A percentile compares a stretch with the other conserved stretches of the same genome.
These are phyloP conservation scores for Gossypium gossypioides DNA, from an alignment of 441 rosid genomes.

Conservation along the genomic window DNA sequence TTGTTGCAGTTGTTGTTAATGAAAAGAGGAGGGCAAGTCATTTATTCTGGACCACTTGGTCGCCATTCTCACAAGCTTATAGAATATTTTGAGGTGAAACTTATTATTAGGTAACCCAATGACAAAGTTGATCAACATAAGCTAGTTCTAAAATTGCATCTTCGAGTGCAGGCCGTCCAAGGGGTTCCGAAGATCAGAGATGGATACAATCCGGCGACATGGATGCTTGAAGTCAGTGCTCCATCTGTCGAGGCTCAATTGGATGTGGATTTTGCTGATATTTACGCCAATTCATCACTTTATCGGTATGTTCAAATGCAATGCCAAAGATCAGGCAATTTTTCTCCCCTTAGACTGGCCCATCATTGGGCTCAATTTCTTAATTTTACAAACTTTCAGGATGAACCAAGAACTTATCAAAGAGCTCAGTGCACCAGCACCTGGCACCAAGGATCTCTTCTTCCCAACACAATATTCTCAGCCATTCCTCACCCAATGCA, in stretches of 20 bases:
- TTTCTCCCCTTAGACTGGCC: neutral
- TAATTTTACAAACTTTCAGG: constrained; percentile 28
- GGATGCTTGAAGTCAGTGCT: constrained; percentile 80
- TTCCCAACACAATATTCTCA: constrained; percentile 67
- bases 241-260: constrained; percentile 55
- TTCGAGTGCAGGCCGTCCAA: constrained; percentile 39
- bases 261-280: constrained; percentile 59
- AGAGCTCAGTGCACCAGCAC: constrained; percentile 59
- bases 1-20: constrained; percentile 57
- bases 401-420: constrained; percentile 61
- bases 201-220: constrained; percentile 80
- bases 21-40: constrained; percentile 88
- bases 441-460: constrained; percentile 54
- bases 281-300: constrained; percentile 47
- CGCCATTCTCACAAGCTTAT: constrained; percentile 60
- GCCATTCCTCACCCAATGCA: constrained; percentile 46
- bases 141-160: neutral
- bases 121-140: neutral
- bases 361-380: neutral
- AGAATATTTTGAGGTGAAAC: constrained; percentile 64
- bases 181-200: constrained; percentile 63
- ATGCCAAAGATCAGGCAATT: neutral
- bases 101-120: neutral
- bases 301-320: constrained; percentile 28
- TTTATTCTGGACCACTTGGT: constrained; percentile 71